Conservation (phyloP, 805 yeast species). For the Metschnikowia gruessii region DNA sequence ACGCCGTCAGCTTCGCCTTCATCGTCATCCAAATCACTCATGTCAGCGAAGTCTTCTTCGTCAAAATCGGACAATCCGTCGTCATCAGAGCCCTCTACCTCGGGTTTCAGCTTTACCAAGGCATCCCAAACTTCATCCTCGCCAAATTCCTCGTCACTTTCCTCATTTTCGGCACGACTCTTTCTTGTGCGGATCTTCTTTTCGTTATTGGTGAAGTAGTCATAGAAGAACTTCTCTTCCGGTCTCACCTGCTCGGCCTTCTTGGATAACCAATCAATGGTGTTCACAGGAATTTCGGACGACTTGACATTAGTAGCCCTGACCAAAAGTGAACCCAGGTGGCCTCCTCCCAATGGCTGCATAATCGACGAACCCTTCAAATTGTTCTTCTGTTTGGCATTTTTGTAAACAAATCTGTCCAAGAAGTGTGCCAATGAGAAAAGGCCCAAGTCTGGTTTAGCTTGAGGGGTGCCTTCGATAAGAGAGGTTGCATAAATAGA, state of each 20-base stretch:
- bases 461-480: slow-evolving; percentile 46
- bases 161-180: slow-evolving; percentile 31
- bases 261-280: slow-evolving; percentile 77
- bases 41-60: slow-evolving; percentile 41
- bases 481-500: slow-evolving; percentile 71
- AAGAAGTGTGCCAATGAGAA: slow-evolving; percentile 86
- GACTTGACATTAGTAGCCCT: slow-evolving; percentile 49
- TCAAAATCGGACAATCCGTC: slow-evolving; percentile 38
- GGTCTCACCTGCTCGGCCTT: slow-evolving; percentile 68
- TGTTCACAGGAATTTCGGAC: slow-evolving; percentile 68
- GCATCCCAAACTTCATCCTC: slow-evolving; percentile 84
- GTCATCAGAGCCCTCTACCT: slow-evolving; percentile 47
- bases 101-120: slow-evolving; percentile 70
- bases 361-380: slow-evolving; percentile 89
- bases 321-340: slow-evolving; percentile 66
- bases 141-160: slow-evolving; percentile 37
- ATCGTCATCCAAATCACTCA: slow-evolving; percentile 30
- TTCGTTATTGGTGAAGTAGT: slow-evolving; percentile 70
- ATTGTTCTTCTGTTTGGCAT: slow-evolving; percentile 72
- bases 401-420: slow-evolving; percentile 92
- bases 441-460: slow-evolving; percentile 87
- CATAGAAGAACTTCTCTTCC: slow-evolving; percentile 84
- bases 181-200: slow-evolving; percentile 28
- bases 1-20: slow-evolving; percentile 32
- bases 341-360: slow-evolving; percentile 94